Evolutionary conservation across 2,329 filamentous ascomycete genomes (phyloP), one percentile per base, ranked within the genome.

Genomic region (Aspergillus sp.): DNA sequence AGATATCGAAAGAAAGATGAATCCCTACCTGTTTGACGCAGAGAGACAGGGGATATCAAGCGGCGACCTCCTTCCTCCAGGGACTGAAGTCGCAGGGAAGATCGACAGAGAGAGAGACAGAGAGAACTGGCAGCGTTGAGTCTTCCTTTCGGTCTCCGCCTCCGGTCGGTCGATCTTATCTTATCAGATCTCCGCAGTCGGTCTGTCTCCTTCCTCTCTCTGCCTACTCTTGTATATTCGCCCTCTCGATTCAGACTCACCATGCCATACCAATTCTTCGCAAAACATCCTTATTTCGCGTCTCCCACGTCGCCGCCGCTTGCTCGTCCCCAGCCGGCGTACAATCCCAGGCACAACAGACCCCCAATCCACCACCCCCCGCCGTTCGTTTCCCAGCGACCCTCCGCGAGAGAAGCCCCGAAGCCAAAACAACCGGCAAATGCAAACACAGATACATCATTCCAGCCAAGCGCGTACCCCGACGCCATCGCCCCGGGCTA

Each of bases 231-330:
- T 29, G 4, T 10, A 26, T 19, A 20, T 24, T 10, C 29, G 15
- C 17, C 8, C 24, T 32, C 15, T 7, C 24, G 15, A 10, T 22
- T 10, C 6, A n/a, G 8, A 5, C n/a, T n/a, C 26, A 29, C 13
- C 17, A 61, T 61, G 58, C 54, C 56, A 14, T 57, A 59, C 32
- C 56, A 60, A 34, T 50, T 60, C 35, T 61, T 60, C 37, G 40
- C 53, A 33, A 60, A 58, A 39, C 43, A 47, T 29, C 51, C 50
- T 33, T 50, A 52, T 20, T 42, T 47, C 30, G 52, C 37, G 30
- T 31, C 40, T 14, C 38, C 49, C 13, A 40, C 45, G 30, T 40
- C 48, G 29, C 44, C 49, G 32, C 39, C 48, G 22, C 41, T 45
- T 16, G 39, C 48, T 32, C 35, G 48, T 31, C 42, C 42, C 31